Percentiles rank a stretch among this genome's conserved stretches.
Conservation (phyloP, 108 stramenopile species). For the Cyclotella choctawhatcheeana region DNA sequence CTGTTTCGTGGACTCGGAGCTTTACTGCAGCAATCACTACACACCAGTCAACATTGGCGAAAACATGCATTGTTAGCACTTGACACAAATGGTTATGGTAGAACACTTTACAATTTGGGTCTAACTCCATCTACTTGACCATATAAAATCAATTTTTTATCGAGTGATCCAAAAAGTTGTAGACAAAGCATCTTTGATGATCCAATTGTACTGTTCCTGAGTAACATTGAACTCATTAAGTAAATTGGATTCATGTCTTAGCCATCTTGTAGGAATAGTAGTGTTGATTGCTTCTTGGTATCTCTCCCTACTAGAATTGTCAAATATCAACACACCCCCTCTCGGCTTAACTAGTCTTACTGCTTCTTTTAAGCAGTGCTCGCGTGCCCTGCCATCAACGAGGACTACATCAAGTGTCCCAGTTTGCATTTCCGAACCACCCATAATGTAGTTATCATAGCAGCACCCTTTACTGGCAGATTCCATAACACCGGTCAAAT, state of each 20-base stretch:
- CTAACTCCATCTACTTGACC: slow-evolving; percentile 9
- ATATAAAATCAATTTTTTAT: neutral
- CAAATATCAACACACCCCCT: neutral
- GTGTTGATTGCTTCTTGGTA: neutral
- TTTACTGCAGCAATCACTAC: slow-evolving; percentile 54
- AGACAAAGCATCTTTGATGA: neutral
- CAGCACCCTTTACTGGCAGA: neutral
- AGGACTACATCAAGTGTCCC: neutral
- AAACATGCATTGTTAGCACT: slow-evolving; percentile 42
- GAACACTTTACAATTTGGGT: slow-evolving; percentile 30
- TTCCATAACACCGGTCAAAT: neutral
- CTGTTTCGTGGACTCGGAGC: slow-evolving; percentile 70
- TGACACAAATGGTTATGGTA: slow-evolving; percentile 22
- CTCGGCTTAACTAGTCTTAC: neutral
- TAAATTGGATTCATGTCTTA: neutral
- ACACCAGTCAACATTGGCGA: slow-evolving; percentile 60
- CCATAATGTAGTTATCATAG: neutral
- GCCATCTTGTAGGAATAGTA: neutral
- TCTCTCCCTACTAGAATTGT: neutral
- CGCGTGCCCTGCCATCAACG: neutral
- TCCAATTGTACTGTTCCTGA: neutral
- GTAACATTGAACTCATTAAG: neutral
- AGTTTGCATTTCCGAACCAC: neutral
- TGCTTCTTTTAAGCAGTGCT: neutral
- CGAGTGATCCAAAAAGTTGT: neutral